Base-by-base conservation (phyloP, 495 filamentous ascomycete species). In the Xylaria venustula region DNA sequence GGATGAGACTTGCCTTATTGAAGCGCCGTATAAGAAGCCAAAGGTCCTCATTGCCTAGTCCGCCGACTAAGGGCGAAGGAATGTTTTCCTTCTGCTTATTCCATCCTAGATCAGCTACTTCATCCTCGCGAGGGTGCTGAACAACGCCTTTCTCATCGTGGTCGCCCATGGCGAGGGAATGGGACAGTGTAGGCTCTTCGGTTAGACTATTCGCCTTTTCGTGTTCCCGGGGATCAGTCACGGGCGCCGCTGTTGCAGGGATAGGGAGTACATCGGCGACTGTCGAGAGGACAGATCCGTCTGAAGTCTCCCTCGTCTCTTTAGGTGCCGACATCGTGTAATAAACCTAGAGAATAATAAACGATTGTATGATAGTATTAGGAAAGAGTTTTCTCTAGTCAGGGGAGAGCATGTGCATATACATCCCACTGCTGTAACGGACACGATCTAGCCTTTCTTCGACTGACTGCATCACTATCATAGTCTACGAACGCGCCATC, bases 21-120 rank as follows among this genome's bases (percentile, higher is more conserved):
- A 96, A 96, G 1, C 92, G 81, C 40, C 91, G 83, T 52, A 93
- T 77, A 20, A 94, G 76, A 62, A 89, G 74, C 89, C 91, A 96
- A 4, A 96, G 74, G 67, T 94, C 88, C 49, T 96, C 90, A 71
- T 95, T 94, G n/a, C 77, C 78, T 46, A 96, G 68, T 0, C 89
- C 89, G 2, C 85, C 88, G 20, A 94, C 84, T 3, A 96, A 68
- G 0, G 86, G 85, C 8, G 74, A 75, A 0, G 85, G 76, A 17
- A 91, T 81, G 0, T 83, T 69, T 7, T 85, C 67, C 15, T 83
- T 77, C 59, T 78, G 72, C 48, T 87, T 81, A 64, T 85, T 84
- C 91, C 91, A 96, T 12, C 91, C 91, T 37, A 93, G 65, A 70
- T 96, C 83, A 19, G 75, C 77, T 2, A 89, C 83, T 25, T 74